Base-by-base conservation (phyloP, 768 basidiomycete species). In the Asterophora parasitica region DNA sequence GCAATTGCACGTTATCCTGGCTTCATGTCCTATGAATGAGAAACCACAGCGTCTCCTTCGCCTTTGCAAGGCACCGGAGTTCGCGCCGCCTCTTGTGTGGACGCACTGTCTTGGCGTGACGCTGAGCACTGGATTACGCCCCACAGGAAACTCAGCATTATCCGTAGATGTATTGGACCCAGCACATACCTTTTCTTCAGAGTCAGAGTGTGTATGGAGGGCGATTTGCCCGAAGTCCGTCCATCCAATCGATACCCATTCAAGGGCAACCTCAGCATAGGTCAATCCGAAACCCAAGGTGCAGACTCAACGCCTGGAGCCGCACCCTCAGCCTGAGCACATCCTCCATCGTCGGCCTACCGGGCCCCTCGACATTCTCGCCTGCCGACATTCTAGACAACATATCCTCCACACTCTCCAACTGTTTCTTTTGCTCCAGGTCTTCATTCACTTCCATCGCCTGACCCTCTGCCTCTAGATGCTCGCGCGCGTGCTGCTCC, bases 401-500 rank as follows among this genome's bases (percentile, higher is more conserved):
- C 73, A 80, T 71, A 58, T 82, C 79, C 56, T 82, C 80, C 34
- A 82, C 53, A 0, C 63, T 63, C 56, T 83, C 82, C 64, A 83
- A 68, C 46, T 75, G 67, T 44, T 67, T 64, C 54, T 72, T 79
- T 32, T 72, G 72, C 44, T 64, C 61, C 33, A 78, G 49, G 48
- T 75, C 75, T 41, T 77, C 73, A 44, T 64, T 65, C 16, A 65
- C 61, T 15, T 68, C 67, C 51, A 70, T 57, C 16, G 58, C 66
- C 5, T 63, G 55, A 16, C 61, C 64, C 51, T 71, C 72, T n/a
- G 58, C 49, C 39, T 74, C 75, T 9, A 83, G 62, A 58, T 88
- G 85, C 49, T 85, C 78, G 38, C 70, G 70, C 17, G 84, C 85
- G 63, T 95, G 93, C 43, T 72, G 76, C 57, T 88, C 82, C 0